These are phyloP conservation scores for Colletotrichum horii DNA, from an alignment of 2,329 filamentous ascomycete species.

Conservation along the genomic window DNA sequence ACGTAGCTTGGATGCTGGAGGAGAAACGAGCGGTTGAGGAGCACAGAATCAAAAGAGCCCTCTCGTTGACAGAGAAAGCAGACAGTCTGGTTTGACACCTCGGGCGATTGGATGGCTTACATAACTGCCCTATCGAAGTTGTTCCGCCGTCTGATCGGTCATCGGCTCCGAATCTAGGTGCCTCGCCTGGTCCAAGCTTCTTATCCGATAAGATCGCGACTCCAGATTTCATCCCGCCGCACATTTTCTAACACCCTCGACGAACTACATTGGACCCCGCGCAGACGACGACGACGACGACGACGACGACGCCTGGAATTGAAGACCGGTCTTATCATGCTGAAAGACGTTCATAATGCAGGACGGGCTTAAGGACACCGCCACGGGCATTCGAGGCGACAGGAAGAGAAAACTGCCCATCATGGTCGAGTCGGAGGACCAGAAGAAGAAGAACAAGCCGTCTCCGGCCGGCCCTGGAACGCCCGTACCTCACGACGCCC, in stretches of 20 bases:
- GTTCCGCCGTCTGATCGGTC: background rate
- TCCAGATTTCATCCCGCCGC: background rate
- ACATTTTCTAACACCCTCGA: background rate
- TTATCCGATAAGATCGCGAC: constrained; percentile 12
- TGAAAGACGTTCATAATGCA: background rate
- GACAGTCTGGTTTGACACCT: background rate
- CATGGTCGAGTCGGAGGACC: background rate
- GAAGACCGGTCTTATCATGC: background rate
- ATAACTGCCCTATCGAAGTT: background rate
- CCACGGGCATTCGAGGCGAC: background rate
- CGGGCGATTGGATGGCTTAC: background rate
- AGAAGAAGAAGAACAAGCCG: constrained; percentile 15
- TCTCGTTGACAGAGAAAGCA: background rate
- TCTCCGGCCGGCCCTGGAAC: constrained; percentile 21
- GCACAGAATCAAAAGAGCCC: background rate
- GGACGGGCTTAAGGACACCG: background rate
- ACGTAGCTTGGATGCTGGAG: background rate
- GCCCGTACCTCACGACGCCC: constrained; percentile 43
- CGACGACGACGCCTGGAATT: background rate
- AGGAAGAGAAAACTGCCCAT: constrained; percentile 15
- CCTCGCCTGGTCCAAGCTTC: constrained; percentile 3
- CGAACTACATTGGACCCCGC: background rate
- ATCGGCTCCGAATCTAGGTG: background rate
- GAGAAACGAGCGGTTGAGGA: background rate
- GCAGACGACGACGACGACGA: background rate